A percentile compares a stretch with the other conserved stretches of the same genome.
Conservation (phyloP, 2,329 filamentous ascomycete species). For the Trichoderma koningii region DNA sequence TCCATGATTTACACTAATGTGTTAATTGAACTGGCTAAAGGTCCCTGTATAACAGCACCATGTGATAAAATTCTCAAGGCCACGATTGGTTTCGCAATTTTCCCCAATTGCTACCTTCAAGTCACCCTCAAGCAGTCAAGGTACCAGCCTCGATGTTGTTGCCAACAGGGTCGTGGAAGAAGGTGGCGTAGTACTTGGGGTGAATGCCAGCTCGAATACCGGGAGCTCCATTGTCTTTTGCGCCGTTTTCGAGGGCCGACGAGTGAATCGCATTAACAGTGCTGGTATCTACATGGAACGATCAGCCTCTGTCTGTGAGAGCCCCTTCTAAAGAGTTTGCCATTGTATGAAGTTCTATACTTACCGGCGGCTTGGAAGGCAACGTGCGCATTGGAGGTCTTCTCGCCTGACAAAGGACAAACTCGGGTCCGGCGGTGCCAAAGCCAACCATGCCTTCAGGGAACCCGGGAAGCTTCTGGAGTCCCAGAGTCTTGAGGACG, state of each 20-base stretch:
- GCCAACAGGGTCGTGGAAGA: conserved; percentile 48
- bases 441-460: conserved; percentile 18
- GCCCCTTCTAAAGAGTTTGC: not conserved
- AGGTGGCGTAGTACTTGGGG: conserved; percentile 49
- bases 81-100: not conserved
- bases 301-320: not conserved
- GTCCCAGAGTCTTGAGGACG: conserved; percentile 15
- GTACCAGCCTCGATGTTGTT: conserved; percentile 49
- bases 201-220: conserved; percentile 45
- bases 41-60: not conserved
- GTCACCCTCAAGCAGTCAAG: conserved; percentile 34
- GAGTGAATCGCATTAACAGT: conserved; percentile 47
- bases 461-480: conserved; percentile 20
- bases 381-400: conserved; percentile 9
- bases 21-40: not conserved
- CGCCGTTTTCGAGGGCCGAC: conserved; percentile 44
- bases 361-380: conserved; percentile 19
- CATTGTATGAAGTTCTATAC: conserved; percentile 35
- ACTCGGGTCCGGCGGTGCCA: conserved; percentile 14
- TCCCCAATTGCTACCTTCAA: not conserved
- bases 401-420: conserved; percentile 10
- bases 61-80: not conserved
- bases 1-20: not conserved
- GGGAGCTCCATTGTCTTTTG: conserved; percentile 47
- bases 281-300: conserved; percentile 36